Evolutionary conservation across 176 grass and related monocot genomes (phyloP), one percentile per base, ranked within the genome.

Genomic region (Cymbopogon citratus): DNA sequence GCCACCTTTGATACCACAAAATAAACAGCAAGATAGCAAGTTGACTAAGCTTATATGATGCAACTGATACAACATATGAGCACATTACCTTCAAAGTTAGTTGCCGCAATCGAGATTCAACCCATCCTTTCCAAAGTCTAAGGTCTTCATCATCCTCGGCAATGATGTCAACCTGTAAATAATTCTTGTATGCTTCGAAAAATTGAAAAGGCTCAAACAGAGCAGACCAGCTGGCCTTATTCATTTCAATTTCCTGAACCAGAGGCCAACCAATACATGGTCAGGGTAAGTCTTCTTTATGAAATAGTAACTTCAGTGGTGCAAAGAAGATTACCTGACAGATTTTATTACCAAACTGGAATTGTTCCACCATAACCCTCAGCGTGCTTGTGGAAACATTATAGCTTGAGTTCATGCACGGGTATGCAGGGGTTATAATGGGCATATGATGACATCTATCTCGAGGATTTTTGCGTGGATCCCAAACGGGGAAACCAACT

Each of bases 341-440:
- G 66, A 95, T 80, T 85, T 91, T 91, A 69, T 95, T 95, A 29
- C 89, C 97, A 85, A 86, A 87, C 77, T 93, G 56, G 57, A 99
- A 95, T 69, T 99, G 97, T 33, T 99, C 93, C 35, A 91, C 72
- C 91, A 99, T 99, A 80, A 99, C 92, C 65, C 97, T 91, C 28
- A 93, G 85, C 3, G 97, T 99, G 84, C 97, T 99, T 18, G 89
- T 90, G 5, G 91, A 95, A 57, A 99, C 97, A 91, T 96, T 99
- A 80, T 99, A 95, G 86, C 97, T 99, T 5, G 92, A 95, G 76
- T 99, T 99, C 97, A 99, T 99, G 76, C 97, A 95, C 3, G 97
- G 97, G 84, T 99, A 99, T 24, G 93, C 97, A 39, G 96, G 96
- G 10, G 96, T 99, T 72, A 99, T 99, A 57, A 99, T 99, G 7